A percentile compares a stretch with the other conserved stretches of the same genome.
These are phyloP conservation scores for Anthostomella pinea DNA, from an alignment of 2,329 filamentous ascomycete species.

Conservation along the genomic window DNA sequence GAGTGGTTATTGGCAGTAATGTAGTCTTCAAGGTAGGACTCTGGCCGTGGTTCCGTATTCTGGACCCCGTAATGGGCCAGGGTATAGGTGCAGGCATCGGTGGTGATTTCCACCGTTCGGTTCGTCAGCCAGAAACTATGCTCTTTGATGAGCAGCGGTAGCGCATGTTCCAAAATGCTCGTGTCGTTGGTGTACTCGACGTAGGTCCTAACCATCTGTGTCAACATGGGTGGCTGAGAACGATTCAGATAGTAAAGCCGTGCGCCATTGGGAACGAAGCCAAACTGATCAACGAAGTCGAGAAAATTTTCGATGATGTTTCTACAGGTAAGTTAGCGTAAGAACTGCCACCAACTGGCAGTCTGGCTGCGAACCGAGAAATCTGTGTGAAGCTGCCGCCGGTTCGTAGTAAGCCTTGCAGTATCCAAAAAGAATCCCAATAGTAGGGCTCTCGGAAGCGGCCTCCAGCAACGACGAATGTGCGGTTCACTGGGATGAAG, in stretches of 20 bases:
- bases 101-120: conserved; percentile 52
- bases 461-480: conserved; percentile 69
- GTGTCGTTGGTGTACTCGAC: conserved; percentile 64
- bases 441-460: conserved; percentile 70
- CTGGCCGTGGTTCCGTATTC: conserved; percentile 65
- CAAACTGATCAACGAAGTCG: conserved; percentile 61
- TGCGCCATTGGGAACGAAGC: conserved; percentile 68
- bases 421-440: conserved; percentile 69
- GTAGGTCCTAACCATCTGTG: conserved; percentile 65
- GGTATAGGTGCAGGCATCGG: conserved; percentile 46
- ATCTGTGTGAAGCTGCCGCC: conserved; percentile 62
- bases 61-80: conserved; percentile 59
- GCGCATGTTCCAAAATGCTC: conserved; percentile 55
- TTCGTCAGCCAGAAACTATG: conserved; percentile 62
- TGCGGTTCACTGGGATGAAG: conserved; percentile 64
- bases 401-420: conserved; percentile 63
- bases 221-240: conserved; percentile 63
- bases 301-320: conserved; percentile 71
- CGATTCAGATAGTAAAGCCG: conserved; percentile 66
- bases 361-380: conserved; percentile 37
- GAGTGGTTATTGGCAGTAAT: conserved; percentile 62
- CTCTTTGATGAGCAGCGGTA: conserved; percentile 62
- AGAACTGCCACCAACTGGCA: neutral
- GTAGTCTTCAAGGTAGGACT: conserved; percentile 66
- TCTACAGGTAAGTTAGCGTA: conserved; percentile 16